phyloP scores from a whole-genome alignment of 192 early-diverging fungal species.

The Blastocladiella britannica region DNA sequence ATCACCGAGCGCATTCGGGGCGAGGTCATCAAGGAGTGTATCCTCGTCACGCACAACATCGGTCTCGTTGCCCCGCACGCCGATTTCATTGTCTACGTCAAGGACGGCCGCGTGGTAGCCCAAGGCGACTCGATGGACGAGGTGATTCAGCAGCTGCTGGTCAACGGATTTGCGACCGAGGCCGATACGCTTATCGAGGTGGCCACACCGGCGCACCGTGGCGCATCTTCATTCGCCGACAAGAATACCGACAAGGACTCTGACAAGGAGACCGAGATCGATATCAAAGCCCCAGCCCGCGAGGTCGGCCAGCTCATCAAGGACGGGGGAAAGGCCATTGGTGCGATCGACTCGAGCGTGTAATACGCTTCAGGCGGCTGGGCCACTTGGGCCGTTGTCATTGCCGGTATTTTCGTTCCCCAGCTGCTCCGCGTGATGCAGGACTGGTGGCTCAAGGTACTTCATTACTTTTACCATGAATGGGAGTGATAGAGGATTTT shows the following conservation, averaged over 20 bases:
- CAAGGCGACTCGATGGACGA: too few relatives aligned
- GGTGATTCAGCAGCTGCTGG: too few relatives aligned
- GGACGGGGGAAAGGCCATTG: constrained; percentile 65
- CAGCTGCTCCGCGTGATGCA: background rate
- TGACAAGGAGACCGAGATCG: constrained; percentile 16
- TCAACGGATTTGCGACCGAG: too few relatives aligned
- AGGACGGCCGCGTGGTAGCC: too few relatives aligned
- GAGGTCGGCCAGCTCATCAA: constrained; percentile 55
- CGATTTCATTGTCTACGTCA: constrained; percentile 31
- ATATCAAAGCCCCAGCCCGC: too few relatives aligned
- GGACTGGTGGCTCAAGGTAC: constrained; percentile 1
- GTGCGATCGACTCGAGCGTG: constrained; percentile 48
- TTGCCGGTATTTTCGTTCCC: background rate
- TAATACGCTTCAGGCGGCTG: constrained; percentile 38
- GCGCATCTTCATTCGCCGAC: constrained; percentile 4
- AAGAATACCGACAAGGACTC: too few relatives aligned
- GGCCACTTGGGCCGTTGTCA: constrained; percentile 6
- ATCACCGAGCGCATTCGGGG: constrained; percentile 52
- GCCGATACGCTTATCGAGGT: too few relatives aligned
- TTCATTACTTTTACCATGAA: too few relatives aligned
- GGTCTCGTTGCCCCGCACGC: constrained; percentile 35
- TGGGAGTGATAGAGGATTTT: too few relatives aligned
- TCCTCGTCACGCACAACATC: constrained; percentile 85
- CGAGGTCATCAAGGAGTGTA: constrained; percentile 45
- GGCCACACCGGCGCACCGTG: too few relatives aligned